phyloP scores from a whole-genome alignment of 148 eudicot genomes.

The Amaranthus hypochondriacus region DNA sequence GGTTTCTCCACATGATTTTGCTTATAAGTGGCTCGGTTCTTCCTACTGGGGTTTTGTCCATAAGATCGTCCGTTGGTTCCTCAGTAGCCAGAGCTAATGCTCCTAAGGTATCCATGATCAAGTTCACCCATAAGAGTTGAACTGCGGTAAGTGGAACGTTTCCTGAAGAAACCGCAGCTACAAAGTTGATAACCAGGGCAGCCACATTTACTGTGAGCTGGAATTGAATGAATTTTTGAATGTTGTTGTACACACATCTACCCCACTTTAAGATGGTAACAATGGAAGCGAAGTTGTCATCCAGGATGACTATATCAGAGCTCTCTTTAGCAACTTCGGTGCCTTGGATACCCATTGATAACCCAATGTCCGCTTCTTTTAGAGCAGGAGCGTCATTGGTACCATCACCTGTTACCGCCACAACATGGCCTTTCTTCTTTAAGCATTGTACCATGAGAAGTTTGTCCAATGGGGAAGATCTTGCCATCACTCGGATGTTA shows the following conservation, averaged over 20 bases:
- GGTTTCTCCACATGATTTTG: conserved; percentile 43
- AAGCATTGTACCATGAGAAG: conserved; percentile 44
- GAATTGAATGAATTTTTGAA: conserved; percentile 47
- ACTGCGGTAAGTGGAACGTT: conserved; percentile 40
- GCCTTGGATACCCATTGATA: conserved; percentile 51
- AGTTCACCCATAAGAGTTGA: conserved; percentile 42
- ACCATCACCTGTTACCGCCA: conserved; percentile 53
- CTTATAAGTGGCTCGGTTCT: conserved; percentile 40
- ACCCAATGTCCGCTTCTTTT: conserved; percentile 49
- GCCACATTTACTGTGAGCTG: conserved; percentile 47
- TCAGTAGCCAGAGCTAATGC: conserved; percentile 49
- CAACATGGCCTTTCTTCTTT: conserved; percentile 46
- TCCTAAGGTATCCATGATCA: conserved; percentile 47
- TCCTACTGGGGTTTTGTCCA: conserved; percentile 36
- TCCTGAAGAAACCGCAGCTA: conserved; percentile 41
- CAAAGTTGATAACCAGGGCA: conserved; percentile 41
- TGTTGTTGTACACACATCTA: conserved; percentile 38
- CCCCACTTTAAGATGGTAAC: conserved; percentile 43
- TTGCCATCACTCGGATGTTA: conserved; percentile 35
- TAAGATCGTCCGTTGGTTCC: conserved; percentile 30
- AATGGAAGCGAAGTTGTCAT: conserved; percentile 43
- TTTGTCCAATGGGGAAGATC: conserved; percentile 50
- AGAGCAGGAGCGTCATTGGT: conserved; percentile 44
- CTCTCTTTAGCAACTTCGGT: conserved; percentile 54
- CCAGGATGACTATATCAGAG: conserved; percentile 48